These are phyloP conservation scores for Pseudozyma pruni DNA, from an alignment of 1,284 basidiomycete genomes.

Conservation along the genomic window DNA sequence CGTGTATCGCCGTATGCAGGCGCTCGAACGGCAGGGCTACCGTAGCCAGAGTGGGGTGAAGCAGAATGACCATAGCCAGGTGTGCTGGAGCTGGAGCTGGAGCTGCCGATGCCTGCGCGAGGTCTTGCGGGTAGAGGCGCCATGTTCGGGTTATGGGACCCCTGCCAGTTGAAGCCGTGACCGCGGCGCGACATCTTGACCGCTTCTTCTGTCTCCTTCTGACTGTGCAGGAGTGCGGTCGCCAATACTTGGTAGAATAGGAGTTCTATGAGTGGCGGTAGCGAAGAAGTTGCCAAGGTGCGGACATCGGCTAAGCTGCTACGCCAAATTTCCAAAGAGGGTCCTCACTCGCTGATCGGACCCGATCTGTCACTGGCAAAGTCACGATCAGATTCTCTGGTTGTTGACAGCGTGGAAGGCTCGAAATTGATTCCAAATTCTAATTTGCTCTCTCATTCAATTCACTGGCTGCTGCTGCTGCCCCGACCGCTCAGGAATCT, in stretches of 20 bases:
- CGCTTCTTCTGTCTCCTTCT: not conserved
- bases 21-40: constrained; percentile 20
- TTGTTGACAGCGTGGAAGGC: constrained; percentile 6
- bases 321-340: too few relatives aligned
- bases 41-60: constrained; percentile 30
- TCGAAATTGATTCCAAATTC: not conserved
- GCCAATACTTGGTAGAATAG: not conserved
- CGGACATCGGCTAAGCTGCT: too few relatives aligned
- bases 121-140: constrained; percentile 55
- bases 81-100: constrained; percentile 8
- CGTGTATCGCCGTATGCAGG: constrained; percentile 11
- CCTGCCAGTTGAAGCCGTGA: constrained; percentile 47
- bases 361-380: not conserved
- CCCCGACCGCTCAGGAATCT: not conserved
- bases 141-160: constrained; percentile 57
- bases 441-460: not conserved
- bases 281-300: too few relatives aligned
- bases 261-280: too few relatives aligned
- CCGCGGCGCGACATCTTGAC: constrained; percentile 37
- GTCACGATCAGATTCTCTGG: not conserved
- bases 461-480: not conserved
- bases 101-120: constrained; percentile 45
- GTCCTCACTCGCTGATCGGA: not conserved
- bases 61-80: constrained; percentile 18
- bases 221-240: not conserved